Conservation (phyloP, 805 yeast species). For the Barnettozyma vustinii region DNA sequence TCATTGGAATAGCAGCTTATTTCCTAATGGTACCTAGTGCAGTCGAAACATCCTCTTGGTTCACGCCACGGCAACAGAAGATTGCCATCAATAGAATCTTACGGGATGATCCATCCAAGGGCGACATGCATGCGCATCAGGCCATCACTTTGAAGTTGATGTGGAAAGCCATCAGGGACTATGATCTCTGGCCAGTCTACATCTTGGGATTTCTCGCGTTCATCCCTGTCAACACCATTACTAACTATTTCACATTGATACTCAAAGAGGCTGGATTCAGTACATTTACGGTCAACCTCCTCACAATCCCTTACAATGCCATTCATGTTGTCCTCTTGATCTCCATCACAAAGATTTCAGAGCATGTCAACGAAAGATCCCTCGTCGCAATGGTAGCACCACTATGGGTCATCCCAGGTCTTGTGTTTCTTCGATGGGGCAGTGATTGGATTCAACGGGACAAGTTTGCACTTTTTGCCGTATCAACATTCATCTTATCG, state of each 20-base stretch:
- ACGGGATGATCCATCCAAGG: conserved; percentile 63
- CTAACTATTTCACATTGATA: conserved; percentile 41
- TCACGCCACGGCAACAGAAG: conserved; percentile 48
- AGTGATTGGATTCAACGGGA: conserved; percentile 13
- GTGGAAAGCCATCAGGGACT: conserved; percentile 39
- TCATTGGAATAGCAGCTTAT: conserved; percentile 44
- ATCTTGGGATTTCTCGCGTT: conserved; percentile 39
- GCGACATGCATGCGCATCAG: conserved; percentile 62
- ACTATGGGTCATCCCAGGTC: conserved; percentile 30
- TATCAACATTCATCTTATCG: conserved; percentile 2
- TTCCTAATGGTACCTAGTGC: conserved; percentile 54
- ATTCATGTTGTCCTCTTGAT: conserved; percentile 34
- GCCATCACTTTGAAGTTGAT: conserved; percentile 37
- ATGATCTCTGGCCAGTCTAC: conserved; percentile 54
- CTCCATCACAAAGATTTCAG: conserved; percentile 33
- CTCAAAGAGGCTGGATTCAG: conserved; percentile 44
- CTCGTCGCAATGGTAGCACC: conserved; percentile 28
- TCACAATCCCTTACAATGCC: conserved; percentile 45
- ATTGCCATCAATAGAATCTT: conserved; percentile 54
- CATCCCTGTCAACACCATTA: conserved; percentile 28
- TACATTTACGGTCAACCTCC: conserved; percentile 44
- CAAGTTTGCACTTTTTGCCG: conserved; percentile 28
- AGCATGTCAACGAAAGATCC: conserved; percentile 12
- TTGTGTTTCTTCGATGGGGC: conserved; percentile 34
- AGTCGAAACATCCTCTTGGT: conserved; percentile 53